Evolutionary conservation across 768 basidiomycete species (phyloP).

Genomic region (Trametes gibbosa): DNA sequence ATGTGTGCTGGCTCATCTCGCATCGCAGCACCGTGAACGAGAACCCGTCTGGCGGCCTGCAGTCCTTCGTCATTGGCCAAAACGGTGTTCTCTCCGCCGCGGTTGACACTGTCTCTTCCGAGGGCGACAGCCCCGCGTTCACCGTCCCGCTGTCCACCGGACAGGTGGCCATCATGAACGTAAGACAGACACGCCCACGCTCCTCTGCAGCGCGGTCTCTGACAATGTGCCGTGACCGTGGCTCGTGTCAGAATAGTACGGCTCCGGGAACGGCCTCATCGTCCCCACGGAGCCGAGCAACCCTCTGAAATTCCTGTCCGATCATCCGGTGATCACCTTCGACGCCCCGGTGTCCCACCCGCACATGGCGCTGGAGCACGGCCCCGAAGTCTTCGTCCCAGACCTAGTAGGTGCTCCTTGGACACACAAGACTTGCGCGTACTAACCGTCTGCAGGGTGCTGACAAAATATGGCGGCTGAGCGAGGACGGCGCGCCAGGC

Average conservation of each 20-base stretch:
- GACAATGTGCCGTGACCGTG: neutral
- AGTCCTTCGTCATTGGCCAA: constrained; percentile 51
- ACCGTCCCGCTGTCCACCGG: constrained; percentile 50
- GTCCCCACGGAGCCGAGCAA: constrained; percentile 43
- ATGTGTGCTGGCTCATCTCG: neutral
- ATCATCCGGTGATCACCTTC: constrained; percentile 50
- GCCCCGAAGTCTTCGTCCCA: constrained; percentile 56
- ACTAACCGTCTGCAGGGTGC: constrained; percentile 42
- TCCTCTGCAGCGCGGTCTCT: neutral
- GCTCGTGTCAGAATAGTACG: constrained; percentile 42
- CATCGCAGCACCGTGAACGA: constrained; percentile 58
- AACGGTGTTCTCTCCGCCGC: constrained; percentile 45
- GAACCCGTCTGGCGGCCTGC: constrained; percentile 41
- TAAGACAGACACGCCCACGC: constrained; percentile 27
- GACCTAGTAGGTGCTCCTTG: constrained; percentile 48
- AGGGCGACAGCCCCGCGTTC: constrained; percentile 52
- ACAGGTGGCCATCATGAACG: constrained; percentile 59
- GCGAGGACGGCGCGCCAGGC: constrained; percentile 40
- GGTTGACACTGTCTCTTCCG: constrained; percentile 46
- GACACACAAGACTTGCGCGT: neutral
- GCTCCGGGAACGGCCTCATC: constrained; percentile 51
- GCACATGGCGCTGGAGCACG: constrained; percentile 61
- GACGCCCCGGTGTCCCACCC: constrained; percentile 56
- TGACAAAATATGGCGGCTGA: constrained; percentile 69
- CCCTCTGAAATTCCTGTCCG: constrained; percentile 31